Evolutionary conservation across 2,329 filamentous ascomycete species (phyloP), one percentile per base, ranked within the genome.

Genomic region (Aspergillus proliferans): DNA sequence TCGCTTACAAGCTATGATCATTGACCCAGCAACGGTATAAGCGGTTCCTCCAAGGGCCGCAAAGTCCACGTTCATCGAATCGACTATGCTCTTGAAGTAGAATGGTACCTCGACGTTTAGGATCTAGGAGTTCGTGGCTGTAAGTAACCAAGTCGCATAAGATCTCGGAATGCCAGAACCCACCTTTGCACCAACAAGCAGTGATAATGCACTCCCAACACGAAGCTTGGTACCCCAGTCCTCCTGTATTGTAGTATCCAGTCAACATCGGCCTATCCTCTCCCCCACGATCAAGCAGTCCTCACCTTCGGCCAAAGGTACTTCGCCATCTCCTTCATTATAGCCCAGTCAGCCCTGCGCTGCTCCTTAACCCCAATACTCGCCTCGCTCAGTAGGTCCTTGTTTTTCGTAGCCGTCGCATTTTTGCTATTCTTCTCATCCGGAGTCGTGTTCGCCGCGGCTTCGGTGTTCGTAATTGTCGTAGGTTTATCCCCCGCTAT

Each of bases 81-180:
- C 94, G 39, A 98, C 88, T 56, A 98, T 97, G 69, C 76, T 91
- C 77, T 97, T 97, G 77, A 98, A 98, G 76, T 96, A 98, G 67
- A 98, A 98, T 0, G 93, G 93, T 43, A 98, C 89, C 74, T 98
- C 90, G 14, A 98, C 93, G 69, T 97, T 98, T 63, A 98, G 77
- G 44, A 95, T 69, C 79, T 78, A 66, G 30, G 50, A 36, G 38
- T 40, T 22, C 19, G 15, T 30, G 47, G 49, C 40, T 46, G 52
- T 62, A 44, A 62, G 55, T 48, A 51, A 15, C 43, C 22, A 22
- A 43, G 6, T 26, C 33, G 12, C 30, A 40, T 30, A 10, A 33
- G 10, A n/a, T n/a, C 34, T 4, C 18, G 15, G 6, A 2, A 39
- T 6, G 9, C 14, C 8, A 8, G 24, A 38, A 53, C 63, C 64